These are phyloP conservation scores for Syzygium aqueum DNA, from an alignment of 345 rosid species.

Conservation along the genomic window DNA sequence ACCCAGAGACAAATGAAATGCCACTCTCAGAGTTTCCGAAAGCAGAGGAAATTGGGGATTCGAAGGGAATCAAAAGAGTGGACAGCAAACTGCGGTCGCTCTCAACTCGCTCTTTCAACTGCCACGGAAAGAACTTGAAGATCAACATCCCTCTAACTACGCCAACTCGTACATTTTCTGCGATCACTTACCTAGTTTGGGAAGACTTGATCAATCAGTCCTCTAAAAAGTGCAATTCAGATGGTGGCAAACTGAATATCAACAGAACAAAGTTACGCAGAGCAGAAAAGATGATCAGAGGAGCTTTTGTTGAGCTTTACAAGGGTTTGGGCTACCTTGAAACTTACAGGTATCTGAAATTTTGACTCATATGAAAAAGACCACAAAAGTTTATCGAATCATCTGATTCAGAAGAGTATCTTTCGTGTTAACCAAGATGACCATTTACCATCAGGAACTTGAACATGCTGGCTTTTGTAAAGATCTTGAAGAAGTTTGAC, in stretches of 20 bases:
- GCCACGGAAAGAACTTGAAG: slow-evolving; percentile 74
- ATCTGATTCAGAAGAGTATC: neutral
- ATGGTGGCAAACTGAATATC: slow-evolving; percentile 49
- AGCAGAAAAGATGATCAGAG: slow-evolving; percentile 90
- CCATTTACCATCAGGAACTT: slow-evolving; percentile 47
- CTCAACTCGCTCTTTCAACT: slow-evolving; percentile 44
- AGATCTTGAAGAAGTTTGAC: slow-evolving; percentile 92
- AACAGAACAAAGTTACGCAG: slow-evolving; percentile 74
- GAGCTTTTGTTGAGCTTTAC: slow-evolving; percentile 77
- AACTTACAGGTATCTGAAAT: slow-evolving; percentile 50
- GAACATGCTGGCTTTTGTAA: slow-evolving; percentile 92
- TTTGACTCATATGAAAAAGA: neutral
- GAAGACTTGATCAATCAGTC: slow-evolving; percentile 65
- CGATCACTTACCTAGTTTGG: slow-evolving; percentile 63
- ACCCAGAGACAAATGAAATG: slow-evolving; percentile 22
- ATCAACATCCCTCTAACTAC: slow-evolving; percentile 84
- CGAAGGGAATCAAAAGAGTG: slow-evolving; percentile 32
- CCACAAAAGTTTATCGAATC: neutral
- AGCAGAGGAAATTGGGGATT: slow-evolving; percentile 36
- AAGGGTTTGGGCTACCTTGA: slow-evolving; percentile 86
- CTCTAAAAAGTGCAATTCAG: slow-evolving; percentile 47
- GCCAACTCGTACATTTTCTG: slow-evolving; percentile 77
- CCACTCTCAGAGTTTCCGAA: slow-evolving; percentile 25
- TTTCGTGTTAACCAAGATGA: neutral
- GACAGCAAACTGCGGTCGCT: slow-evolving; percentile 35